Evolutionary conservation across 352 stramenopile genomes (phyloP).

Genomic region (Aphanomyces cochlioides): DNA sequence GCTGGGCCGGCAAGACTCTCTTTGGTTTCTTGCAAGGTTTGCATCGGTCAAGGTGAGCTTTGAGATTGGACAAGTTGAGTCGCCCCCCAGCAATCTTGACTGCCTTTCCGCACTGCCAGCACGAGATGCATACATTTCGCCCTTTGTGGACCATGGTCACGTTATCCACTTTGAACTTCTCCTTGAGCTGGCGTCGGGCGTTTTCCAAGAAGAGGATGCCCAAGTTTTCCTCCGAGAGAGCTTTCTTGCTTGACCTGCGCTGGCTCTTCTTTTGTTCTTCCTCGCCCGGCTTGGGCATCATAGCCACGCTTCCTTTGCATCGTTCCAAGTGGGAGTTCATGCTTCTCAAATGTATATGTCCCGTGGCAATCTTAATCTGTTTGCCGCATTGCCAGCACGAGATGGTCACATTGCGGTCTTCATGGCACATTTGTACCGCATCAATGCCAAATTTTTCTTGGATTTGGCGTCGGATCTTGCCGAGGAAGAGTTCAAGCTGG

Average conservation of each 20-base stretch:
- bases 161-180: conserved; percentile 15
- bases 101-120: conserved; percentile 22
- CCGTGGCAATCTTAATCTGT: conserved; percentile 21
- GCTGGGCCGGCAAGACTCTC: neutral
- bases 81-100: conserved; percentile 19
- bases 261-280: neutral
- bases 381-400: conserved; percentile 26
- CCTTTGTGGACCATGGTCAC: neutral
- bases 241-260: conserved; percentile 11
- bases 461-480: conserved; percentile 18
- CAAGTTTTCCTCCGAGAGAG: conserved; percentile 7
- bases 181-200: conserved; percentile 4
- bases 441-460: neutral
- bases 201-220: conserved; percentile 7
- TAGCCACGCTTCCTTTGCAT: conserved; percentile 13
- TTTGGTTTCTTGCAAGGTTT: conserved; percentile 5
- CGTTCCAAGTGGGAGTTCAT: conserved; percentile 20
- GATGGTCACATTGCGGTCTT: conserved; percentile 6
- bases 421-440: neutral
- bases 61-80: conserved; percentile 17
- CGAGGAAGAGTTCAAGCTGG: conserved; percentile 13
- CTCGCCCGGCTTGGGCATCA: neutral
- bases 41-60: conserved; percentile 13
- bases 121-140: conserved; percentile 11
- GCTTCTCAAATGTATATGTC: conserved; percentile 20